These are phyloP conservation scores for Lippia alba DNA, from an alignment of 305 asterid species.

Conservation along the genomic window DNA sequence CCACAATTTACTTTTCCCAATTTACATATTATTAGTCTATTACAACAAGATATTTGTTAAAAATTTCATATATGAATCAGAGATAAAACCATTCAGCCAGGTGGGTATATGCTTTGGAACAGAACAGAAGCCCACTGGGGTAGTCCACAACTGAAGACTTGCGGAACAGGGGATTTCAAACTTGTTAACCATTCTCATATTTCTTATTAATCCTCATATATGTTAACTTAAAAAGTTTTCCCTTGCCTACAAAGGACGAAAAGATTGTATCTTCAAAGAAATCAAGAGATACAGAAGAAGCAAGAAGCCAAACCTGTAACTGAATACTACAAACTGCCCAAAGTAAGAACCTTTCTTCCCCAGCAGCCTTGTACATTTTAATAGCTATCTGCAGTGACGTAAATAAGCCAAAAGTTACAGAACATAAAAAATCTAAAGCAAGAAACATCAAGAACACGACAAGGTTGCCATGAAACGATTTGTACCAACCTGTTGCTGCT, in stretches of 20 bases:
- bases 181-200: slow-evolving; percentile 16
- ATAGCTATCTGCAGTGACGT: slow-evolving; percentile 75
- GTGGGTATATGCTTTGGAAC: background rate
- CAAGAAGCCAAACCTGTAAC: slow-evolving; percentile 71
- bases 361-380: slow-evolving; percentile 87
- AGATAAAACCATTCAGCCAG: background rate
- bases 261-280: slow-evolving; percentile 11
- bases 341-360: slow-evolving; percentile 91
- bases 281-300: slow-evolving; percentile 25
- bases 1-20: background rate
- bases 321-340: slow-evolving; percentile 99
- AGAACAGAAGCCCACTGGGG: background rate
- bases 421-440: background rate
- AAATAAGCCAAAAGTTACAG: slow-evolving; percentile 17
- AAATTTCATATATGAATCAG: slow-evolving; percentile 9
- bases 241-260: slow-evolving; percentile 13
- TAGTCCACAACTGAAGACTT: no score
- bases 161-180: background rate
- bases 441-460: background rate
- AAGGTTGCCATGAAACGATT: slow-evolving; percentile 22
- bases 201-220: slow-evolving; percentile 8
- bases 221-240: background rate
- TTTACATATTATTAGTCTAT: slow-evolving; percentile 4
- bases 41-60: background rate
- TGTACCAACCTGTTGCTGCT: slow-evolving; percentile 94